Evolutionary conservation across 768 basidiomycete species (phyloP), one percentile per base, ranked within the genome.

Genomic region (Psilocybe azurescens): DNA sequence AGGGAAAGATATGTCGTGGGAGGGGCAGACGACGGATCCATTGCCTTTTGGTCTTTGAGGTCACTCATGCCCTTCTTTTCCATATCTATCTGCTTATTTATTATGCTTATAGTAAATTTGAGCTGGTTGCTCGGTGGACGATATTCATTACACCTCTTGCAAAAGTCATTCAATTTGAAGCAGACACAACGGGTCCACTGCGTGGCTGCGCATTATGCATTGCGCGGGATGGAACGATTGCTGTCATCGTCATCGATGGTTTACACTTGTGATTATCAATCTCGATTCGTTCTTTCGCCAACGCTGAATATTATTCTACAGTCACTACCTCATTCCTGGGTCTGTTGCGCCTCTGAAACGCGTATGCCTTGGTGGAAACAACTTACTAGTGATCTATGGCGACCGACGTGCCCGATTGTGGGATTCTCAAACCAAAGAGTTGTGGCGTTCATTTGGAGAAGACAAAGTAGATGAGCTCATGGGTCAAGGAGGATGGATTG

Each of bases 391-490:
- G 5, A 74, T 90, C 1, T 98, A 98, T 73, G 79, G 79, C 2
- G 88, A 92, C 63, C 87, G 85, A 2, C 85, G 89, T 57, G 93
- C 91, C 1, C 81, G 97, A 46, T 75, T 96, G 2, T 99, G 97
- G 95, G 93, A 98, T 68, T 78, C 89, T 14, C 85, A 86, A 63
- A 90, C 89, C 0, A 83, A 84, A 59, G 95, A 97, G 67, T 90
- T 99, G 67, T 85, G 94, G 82, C 78, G 97, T 53, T 92, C 94
- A 0, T 93, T 93, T 84, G 82, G 82, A 5, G 66, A 79, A 7
- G 89, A 89, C 46, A 95, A 91, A 70, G 94, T 90, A 0, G 84
- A 86, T 53, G 94, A 94, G 53, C 78, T 94, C 59, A 67, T 97
- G 4, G 72, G 70, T 1, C 83, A 91, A 69, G 89, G 89, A 0